Evolutionary conservation across 2,329 filamentous ascomycete genomes (phyloP).

Genomic region (Neonectria punicea): DNA sequence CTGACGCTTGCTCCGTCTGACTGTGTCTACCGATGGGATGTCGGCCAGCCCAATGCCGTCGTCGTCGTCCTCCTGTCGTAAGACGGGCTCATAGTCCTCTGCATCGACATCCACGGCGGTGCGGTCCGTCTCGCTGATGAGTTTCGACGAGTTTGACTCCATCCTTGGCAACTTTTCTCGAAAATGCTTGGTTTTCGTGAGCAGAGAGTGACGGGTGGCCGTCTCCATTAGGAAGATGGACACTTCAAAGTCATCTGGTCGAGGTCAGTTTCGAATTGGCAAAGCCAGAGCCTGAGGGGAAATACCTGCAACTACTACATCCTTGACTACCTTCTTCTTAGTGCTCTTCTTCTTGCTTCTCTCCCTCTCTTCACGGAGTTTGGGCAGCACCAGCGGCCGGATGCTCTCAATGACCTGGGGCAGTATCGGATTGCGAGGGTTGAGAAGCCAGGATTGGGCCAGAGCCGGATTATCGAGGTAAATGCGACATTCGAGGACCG

Average conservation of each 20-base stretch:
- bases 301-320: slow-evolving; percentile 82
- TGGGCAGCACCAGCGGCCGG: slow-evolving; percentile 87
- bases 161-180: slow-evolving; percentile 65
- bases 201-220: slow-evolving; percentile 83
- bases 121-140: slow-evolving; percentile 67
- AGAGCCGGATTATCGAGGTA: slow-evolving; percentile 93
- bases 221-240: slow-evolving; percentile 93
- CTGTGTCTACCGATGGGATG: slow-evolving; percentile 44
- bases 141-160: slow-evolving; percentile 70
- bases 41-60: slow-evolving; percentile 48
- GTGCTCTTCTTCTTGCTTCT: slow-evolving; percentile 68
- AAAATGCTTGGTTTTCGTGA: slow-evolving; percentile 87
- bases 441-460: slow-evolving; percentile 84
- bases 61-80: slow-evolving; percentile 65
- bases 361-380: slow-evolving; percentile 86
- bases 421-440: slow-evolving; percentile 78
- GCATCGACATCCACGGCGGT: slow-evolving; percentile 64
- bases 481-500: slow-evolving; percentile 95
- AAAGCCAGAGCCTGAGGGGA: not conserved
- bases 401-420: slow-evolving; percentile 86
- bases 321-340: slow-evolving; percentile 86
- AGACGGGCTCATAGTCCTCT: slow-evolving; percentile 47
- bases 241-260: slow-evolving; percentile 90
- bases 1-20: slow-evolving; percentile 45
- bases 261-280: slow-evolving; percentile 27